phyloP scores from a whole-genome alignment of 495 filamentous ascomycete species.

The Penicillium bialowiezense region DNA sequence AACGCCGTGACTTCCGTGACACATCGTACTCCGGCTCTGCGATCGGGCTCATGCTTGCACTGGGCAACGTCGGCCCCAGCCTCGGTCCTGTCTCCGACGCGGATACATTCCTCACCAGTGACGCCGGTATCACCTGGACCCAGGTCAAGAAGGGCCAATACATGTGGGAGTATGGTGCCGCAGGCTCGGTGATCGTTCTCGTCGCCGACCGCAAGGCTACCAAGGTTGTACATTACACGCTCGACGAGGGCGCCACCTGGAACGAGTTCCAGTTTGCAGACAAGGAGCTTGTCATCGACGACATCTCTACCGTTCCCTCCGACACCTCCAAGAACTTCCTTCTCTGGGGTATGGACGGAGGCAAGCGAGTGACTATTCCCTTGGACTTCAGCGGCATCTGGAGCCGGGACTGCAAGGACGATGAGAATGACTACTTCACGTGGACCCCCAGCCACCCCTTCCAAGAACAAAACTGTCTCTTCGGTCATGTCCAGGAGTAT shows the following conservation, averaged over 20 bases:
- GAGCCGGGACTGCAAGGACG: conserved; percentile 62
- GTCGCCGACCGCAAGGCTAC: conserved; percentile 63
- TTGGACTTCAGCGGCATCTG: conserved; percentile 83
- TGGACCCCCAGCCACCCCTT: conserved; percentile 82
- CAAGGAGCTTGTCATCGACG: conserved; percentile 61
- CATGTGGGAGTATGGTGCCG: conserved; percentile 92
- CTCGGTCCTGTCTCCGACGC: conserved; percentile 54
- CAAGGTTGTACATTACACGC: conserved; percentile 68
- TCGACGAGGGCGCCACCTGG: conserved; percentile 80
- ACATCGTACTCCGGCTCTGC: conserved; percentile 86
- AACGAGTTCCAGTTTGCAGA: conserved; percentile 68
- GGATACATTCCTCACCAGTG: conserved; percentile 82
- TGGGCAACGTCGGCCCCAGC: conserved; percentile 83
- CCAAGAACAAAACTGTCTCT: conserved; percentile 76
- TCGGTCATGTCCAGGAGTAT: conserved; percentile 87
- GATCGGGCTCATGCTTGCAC: conserved; percentile 84
- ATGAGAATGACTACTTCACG: conserved; percentile 71
- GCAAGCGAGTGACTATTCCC: conserved; percentile 64
- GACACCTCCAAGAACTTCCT: conserved; percentile 88
- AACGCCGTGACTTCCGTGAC: conserved; percentile 72
- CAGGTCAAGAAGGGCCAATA: conserved; percentile 79
- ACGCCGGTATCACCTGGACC: conserved; percentile 88
- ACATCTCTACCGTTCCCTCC: conserved; percentile 84
- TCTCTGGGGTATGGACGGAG: conserved; percentile 69
- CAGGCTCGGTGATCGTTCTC: conserved; percentile 87